phyloP scores from a whole-genome alignment of 768 basidiomycete genomes.

The Russula dissimulans region DNA sequence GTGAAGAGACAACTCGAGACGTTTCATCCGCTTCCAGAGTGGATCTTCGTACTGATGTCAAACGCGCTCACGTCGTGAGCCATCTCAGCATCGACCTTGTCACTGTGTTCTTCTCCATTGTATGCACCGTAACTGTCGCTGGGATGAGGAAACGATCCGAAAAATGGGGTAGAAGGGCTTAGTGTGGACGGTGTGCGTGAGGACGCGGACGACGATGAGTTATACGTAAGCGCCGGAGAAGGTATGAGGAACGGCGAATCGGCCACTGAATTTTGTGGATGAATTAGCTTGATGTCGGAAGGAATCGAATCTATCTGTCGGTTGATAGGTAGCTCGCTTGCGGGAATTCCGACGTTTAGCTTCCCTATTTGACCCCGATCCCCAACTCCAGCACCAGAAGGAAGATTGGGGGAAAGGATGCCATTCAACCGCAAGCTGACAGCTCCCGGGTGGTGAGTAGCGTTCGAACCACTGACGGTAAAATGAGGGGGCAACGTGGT shows the following conservation, averaged over 20 bases:
- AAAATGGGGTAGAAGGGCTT: slow-evolving; percentile 65
- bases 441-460: not conserved
- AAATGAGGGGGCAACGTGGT: slow-evolving; percentile 20
- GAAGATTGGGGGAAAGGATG: slow-evolving; percentile 18
- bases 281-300: slow-evolving; percentile 6
- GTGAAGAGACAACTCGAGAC: not conserved
- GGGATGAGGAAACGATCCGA: slow-evolving; percentile 41
- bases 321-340: slow-evolving; percentile 5
- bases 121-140: slow-evolving; percentile 26
- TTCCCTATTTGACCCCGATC: slow-evolving; percentile 4
- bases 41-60: slow-evolving; percentile 14
- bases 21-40: slow-evolving; percentile 15
- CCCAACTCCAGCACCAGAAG: slow-evolving; percentile 3
- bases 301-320: slow-evolving; percentile 3
- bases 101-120: slow-evolving; percentile 13
- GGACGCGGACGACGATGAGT: slow-evolving; percentile 27
- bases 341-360: not conserved
- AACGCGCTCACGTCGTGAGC: slow-evolving; percentile 10
- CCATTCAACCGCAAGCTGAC: slow-evolving; percentile 13
- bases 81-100: slow-evolving; percentile 9
- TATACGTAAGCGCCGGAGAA: slow-evolving; percentile 59
- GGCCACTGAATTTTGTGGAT: slow-evolving; percentile 5
- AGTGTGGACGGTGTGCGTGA: slow-evolving; percentile 54
- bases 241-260: slow-evolving; percentile 43
- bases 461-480: slow-evolving; percentile 7